Percentiles rank a stretch among this genome's conserved stretches.
Conservation (phyloP, 192 early-diverging fungal species). For the Podila clonocystis region DNA sequence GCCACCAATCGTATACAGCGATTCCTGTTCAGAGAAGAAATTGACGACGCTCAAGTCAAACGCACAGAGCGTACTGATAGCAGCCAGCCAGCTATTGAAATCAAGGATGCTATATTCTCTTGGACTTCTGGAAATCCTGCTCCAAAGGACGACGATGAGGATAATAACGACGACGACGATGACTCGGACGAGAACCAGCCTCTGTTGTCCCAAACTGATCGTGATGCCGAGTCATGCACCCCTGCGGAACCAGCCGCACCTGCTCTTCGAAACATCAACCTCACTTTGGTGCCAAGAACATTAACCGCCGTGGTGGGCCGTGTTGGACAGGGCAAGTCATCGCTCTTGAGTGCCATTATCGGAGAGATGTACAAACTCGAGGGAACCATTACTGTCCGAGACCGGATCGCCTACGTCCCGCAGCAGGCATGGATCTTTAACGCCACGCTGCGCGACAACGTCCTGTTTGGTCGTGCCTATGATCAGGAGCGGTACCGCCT, state of each 20-base stretch:
- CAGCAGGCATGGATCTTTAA: constrained; percentile 91
- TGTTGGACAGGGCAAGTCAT: constrained; percentile 59
- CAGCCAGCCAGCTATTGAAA: constrained; percentile 5
- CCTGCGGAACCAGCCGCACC: background rate
- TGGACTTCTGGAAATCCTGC: constrained; percentile 2
- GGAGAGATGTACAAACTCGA: constrained; percentile 83
- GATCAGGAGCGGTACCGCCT: constrained; percentile 69
- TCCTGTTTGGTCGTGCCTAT: constrained; percentile 82
- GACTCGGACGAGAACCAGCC: background rate
- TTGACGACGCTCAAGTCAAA: constrained; percentile 25
- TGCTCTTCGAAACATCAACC: constrained; percentile 40
- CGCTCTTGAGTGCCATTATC: constrained; percentile 59
- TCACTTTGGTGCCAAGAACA: constrained; percentile 36
- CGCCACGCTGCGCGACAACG: constrained; percentile 88
- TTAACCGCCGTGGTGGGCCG: constrained; percentile 53
- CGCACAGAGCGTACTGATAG: background rate
- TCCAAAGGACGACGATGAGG: constrained; percentile 5
- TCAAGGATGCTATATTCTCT: constrained; percentile 7
- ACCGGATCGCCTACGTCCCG: constrained; percentile 70
- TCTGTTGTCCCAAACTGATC: background rate
- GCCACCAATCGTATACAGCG: constrained; percentile 34
- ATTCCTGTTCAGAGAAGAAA: constrained; percentile 40
- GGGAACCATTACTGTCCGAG: constrained; percentile 71
- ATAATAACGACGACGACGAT: background rate
- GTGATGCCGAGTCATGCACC: background rate